Evolutionary conservation across 2,329 filamentous ascomycete genomes (phyloP), one percentile per base, ranked within the genome.

Genomic region (Exophiala bonariae): DNA sequence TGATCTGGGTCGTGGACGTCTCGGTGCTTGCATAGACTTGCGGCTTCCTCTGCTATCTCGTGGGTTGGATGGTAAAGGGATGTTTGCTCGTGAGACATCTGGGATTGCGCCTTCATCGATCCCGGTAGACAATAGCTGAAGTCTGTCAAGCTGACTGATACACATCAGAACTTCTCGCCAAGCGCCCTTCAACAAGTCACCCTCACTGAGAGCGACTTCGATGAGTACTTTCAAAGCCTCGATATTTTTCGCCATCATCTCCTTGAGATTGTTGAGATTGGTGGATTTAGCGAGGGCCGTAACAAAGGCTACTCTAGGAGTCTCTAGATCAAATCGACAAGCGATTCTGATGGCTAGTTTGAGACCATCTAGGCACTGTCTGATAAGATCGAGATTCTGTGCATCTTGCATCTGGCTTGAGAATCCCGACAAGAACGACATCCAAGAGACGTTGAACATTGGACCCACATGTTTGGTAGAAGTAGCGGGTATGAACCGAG

Each of bases 381-480:
- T 89, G 66, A 96, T 91, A 13, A 93, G 88, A 57, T 96, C 90
- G 3, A 96, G 76, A 61, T 96, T 96, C 58, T 95, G 88, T 0
- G 89, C 87, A 63, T 96, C 91, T 60, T 97, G 93, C 65, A 93
- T 91, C 58, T 95, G 88, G 41, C 88, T 91, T 1, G 92, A 96
- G 19, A 99, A 78, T 0, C 91, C 91, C 4, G 92, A 97, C 62
- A 99, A 86, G 67, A 96, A 95, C 8, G 92, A 96, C 92, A 97
- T 99, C 93, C 93, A 99, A 0, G 90, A 95, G 18, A 96, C 90
- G 61, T 96, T 91, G 63, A 99, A 97, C 93, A 99, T 99, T 1
- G 93, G 90, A 0, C 93, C 93, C 40, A 96, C 87, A 66, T 99
- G 93, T 60, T 89, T 92, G 65, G 89, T 91, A 0, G 91, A 97